phyloP scores from a whole-genome alignment of 2,329 filamentous ascomycete species.

The Venturia effusa region DNA sequence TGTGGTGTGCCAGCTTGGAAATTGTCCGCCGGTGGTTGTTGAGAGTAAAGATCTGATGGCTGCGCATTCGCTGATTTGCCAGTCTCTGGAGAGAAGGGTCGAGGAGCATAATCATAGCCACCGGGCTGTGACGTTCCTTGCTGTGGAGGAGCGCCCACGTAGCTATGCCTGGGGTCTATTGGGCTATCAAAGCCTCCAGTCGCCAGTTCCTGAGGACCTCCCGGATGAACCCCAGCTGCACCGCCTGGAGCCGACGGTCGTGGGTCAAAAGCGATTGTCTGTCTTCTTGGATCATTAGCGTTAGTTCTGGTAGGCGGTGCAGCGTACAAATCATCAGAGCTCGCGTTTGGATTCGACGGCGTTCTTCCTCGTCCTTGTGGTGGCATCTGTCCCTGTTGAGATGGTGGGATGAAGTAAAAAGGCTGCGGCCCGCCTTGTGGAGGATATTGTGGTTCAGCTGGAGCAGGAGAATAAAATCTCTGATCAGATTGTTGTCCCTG shows the following conservation, averaged over 20 bases:
- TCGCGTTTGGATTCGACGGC: slow-evolving; percentile 22
- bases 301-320: slow-evolving; percentile 2
- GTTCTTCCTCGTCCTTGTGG: slow-evolving; percentile 21
- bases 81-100: background rate
- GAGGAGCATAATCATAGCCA: background rate
- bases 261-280: slow-evolving; percentile 23
- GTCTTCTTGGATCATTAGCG: slow-evolving; percentile 17
- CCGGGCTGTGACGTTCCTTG: background rate
- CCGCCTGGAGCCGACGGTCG: slow-evolving; percentile 6
- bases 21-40: background rate
- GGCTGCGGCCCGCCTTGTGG: slow-evolving; percentile 20
- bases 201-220: slow-evolving; percentile 36
- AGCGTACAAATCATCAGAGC: slow-evolving; percentile 10
- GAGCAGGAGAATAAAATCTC: slow-evolving; percentile 26
- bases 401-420: slow-evolving; percentile 28
- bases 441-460: slow-evolving; percentile 19
- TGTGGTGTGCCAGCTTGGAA: background rate
- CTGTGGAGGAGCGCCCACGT: slow-evolving; percentile 20
- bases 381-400: slow-evolving; percentile 14
- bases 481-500: slow-evolving; percentile 26
- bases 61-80: background rate
- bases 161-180: slow-evolving; percentile 32
- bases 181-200: slow-evolving; percentile 37
- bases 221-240: slow-evolving; percentile 18
- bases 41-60: slow-evolving; percentile 7